Conservation (phyloP, 306 rosid species). For the Hylodesmum podocarpum region DNA sequence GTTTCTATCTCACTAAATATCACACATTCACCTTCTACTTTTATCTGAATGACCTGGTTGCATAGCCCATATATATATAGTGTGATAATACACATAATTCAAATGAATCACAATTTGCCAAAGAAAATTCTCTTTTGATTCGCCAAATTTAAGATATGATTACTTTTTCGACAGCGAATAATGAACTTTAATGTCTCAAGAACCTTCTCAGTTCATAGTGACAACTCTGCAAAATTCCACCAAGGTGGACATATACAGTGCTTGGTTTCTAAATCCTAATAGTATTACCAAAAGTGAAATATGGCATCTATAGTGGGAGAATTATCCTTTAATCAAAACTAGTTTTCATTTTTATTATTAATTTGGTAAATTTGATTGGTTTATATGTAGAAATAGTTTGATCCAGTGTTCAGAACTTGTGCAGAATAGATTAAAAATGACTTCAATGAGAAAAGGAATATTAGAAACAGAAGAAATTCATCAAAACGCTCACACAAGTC, state of each 20-base stretch:
- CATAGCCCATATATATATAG: neutral
- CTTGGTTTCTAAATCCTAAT: neutral
- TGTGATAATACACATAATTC: neutral
- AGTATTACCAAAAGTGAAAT: constrained; percentile 1
- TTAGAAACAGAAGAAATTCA: neutral
- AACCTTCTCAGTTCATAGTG: neutral
- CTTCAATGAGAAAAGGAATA: neutral
- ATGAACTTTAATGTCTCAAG: neutral
- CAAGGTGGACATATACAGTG: neutral
- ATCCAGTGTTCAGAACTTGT: neutral
- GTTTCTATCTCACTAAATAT: neutral
- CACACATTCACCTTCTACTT: neutral
- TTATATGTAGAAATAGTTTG: neutral
- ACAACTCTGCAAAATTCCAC: neutral
- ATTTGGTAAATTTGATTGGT: no score
- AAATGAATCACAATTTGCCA: neutral
- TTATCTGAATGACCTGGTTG: neutral
- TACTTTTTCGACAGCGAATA: neutral
- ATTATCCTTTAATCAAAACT: neutral
- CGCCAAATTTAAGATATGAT: constrained; percentile 6
- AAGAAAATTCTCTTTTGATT: constrained; percentile 10
- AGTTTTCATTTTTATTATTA: neutral
- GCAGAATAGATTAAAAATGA: neutral
- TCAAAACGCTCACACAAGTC: neutral
- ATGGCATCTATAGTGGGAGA: neutral